Evolutionary conservation across 345 rosid genomes (phyloP).

Genomic region (Hibiscus tridactylites): DNA sequence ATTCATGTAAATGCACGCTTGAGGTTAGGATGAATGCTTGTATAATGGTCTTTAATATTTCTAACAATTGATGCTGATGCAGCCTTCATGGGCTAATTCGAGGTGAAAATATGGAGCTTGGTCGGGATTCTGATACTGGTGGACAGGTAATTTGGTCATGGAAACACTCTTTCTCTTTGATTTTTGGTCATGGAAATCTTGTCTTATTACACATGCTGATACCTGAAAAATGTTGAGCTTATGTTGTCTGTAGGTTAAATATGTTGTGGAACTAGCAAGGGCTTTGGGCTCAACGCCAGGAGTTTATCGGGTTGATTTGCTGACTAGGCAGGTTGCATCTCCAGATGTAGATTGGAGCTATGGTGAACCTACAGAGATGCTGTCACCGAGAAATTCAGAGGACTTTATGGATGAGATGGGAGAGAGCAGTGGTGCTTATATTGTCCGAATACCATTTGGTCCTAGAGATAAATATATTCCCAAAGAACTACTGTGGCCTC

Average conservation of each 20-base stretch:
- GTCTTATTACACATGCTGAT: too few relatives aligned
- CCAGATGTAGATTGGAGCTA: slow-evolving; percentile 93
- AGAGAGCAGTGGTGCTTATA: slow-evolving; percentile 95
- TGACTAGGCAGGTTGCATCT: slow-evolving; percentile 71
- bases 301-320: slow-evolving; percentile 79
- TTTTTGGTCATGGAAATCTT: too few relatives aligned
- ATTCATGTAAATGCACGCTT: too few relatives aligned
- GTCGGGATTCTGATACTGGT: too few relatives aligned
- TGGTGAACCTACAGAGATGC: slow-evolving; percentile 92
- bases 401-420: slow-evolving; percentile 72
- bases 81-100: too few relatives aligned
- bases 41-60: too few relatives aligned
- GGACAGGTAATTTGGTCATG: too few relatives aligned
- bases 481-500: slow-evolving; percentile 92
- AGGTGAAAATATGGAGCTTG: too few relatives aligned
- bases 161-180: too few relatives aligned
- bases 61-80: too few relatives aligned
- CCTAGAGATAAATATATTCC: slow-evolving; percentile 77
- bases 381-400: slow-evolving; percentile 65
- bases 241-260: slow-evolving; percentile 48
- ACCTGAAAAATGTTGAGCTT: neutral
- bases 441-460: slow-evolving; percentile 92
- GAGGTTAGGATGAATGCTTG: too few relatives aligned
- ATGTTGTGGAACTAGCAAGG: slow-evolving; percentile 89
- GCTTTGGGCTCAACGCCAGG: slow-evolving; percentile 90